Evolutionary conservation across 2,329 filamentous ascomycete genomes (phyloP), one percentile per base, ranked within the genome.

Genomic region (Hymenoscyphus salicellus): DNA sequence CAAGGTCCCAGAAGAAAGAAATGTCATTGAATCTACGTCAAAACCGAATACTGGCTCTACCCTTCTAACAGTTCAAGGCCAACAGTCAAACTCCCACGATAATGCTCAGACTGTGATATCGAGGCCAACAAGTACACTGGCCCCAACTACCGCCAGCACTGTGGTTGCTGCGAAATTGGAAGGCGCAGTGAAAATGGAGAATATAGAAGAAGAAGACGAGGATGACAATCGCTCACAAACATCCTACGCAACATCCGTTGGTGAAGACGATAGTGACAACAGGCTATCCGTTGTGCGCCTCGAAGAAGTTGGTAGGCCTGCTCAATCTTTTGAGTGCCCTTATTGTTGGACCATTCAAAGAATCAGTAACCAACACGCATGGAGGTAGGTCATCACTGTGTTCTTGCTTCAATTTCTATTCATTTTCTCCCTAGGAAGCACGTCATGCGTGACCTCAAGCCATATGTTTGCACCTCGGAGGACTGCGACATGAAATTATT

Each of bases 391-490:
- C 3, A n/a, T 38, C 55, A 11, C 17, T 26, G 33, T 56, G 5
- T 17, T 4, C 26, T 17, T n/a, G 11, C 1, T 26, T 10, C n/a
- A 3, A 38, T 30, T 52, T 52, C 16, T 23, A 38, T 23, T 43
- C 26, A 46, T 46, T 7, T 7, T 7, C 7, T n/a, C 5, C n/a
- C n/a, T 55, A 73, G 74, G 46, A 65, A 65, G 6, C 74, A 76
- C 59, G 72, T 75, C 16, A 68, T 72, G n/a, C 57, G 62, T 8
- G 74, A 76, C 56, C 67, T 76, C 2, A 73, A 71, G 62, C 66
- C 73, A 26, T 76, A 75, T 61, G 69, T 76, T 0, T 76, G 75
- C 68, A 75, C 74, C 26, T 70, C 70, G 26, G 65, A 72, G 20
- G 66, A 71, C 7, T 76, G 75, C 28, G 66, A 74, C 2, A 16